phyloP scores from a whole-genome alignment of 192 early-diverging fungal species.

The Entomortierella chlamydospora region DNA sequence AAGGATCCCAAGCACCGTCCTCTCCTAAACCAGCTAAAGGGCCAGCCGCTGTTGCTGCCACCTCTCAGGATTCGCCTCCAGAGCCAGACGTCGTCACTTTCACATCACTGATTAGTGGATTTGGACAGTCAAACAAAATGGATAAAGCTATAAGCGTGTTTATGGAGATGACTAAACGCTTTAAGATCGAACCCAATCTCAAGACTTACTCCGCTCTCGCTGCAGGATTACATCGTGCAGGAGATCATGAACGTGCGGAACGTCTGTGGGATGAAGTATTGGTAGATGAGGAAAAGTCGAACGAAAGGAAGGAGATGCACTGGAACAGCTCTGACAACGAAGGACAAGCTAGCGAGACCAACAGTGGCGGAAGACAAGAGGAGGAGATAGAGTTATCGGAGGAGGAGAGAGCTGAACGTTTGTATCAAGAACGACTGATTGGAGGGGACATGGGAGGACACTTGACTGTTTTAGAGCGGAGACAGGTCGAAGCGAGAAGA shows the following conservation, averaged over 20 bases:
- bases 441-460: background rate
- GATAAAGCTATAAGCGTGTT: conserved; percentile 26
- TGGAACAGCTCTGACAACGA: background rate
- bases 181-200: conserved; percentile 33
- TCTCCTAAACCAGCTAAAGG: background rate
- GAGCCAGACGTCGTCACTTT: conserved; percentile 31
- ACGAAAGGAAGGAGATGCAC: background rate
- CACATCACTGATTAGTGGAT: conserved; percentile 41
- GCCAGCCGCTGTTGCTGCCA: background rate
- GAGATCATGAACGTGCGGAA: conserved; percentile 33
- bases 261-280: conserved; percentile 32
- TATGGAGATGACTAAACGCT: conserved; percentile 35
- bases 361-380: background rate
- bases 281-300: conserved; percentile 15
- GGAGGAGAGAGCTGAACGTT: background rate
- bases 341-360: background rate
- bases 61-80: no score
- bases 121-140: conserved; percentile 27
- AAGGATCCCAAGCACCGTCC: background rate
- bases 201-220: conserved; percentile 42
- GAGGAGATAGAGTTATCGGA: background rate
- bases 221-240: conserved; percentile 27
- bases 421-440: background rate
- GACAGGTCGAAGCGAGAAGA: conserved; percentile 23
- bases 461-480: conserved; percentile 21